Conservation (phyloP, 2,329 filamentous ascomycete genomes). For the Dactylella cylindrospora region DNA sequence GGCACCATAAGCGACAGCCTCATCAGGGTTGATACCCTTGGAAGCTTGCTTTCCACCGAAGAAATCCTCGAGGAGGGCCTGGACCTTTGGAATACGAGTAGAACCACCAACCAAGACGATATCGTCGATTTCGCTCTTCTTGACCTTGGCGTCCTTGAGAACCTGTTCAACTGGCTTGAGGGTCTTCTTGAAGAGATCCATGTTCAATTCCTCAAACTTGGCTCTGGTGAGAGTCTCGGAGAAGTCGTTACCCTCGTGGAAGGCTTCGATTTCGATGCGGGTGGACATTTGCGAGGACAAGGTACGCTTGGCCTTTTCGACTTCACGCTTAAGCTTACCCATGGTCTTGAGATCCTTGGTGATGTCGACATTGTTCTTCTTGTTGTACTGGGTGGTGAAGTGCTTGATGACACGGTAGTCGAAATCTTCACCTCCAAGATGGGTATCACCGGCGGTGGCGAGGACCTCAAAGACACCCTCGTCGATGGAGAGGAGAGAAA, state of each 20-base stretch:
- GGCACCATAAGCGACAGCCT: constrained; percentile 96
- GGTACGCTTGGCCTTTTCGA: constrained; percentile 98
- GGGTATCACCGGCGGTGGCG: constrained; percentile 93
- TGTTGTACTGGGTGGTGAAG: constrained; percentile 98
- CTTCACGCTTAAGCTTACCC: constrained; percentile 99
- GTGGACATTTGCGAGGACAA: constrained; percentile 92
- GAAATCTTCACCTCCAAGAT: constrained; percentile 98
- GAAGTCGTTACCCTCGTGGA: constrained; percentile 96
- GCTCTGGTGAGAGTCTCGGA: constrained; percentile 96
- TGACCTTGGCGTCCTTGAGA: constrained; percentile 94
- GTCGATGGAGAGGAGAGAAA: constrained; percentile 87
- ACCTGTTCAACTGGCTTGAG: constrained; percentile 98
- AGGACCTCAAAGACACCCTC: constrained; percentile 91
- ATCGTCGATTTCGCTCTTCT: constrained; percentile 92
- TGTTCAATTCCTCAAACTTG: constrained; percentile 99
- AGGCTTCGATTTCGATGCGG: constrained; percentile 93
- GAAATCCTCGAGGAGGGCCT: constrained; percentile 90
- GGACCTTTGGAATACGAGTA: constrained; percentile 98
- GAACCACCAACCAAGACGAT: constrained; percentile 98
- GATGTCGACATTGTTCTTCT: constrained; percentile 91
- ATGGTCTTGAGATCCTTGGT: constrained; percentile 95
- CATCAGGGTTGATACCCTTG: constrained; percentile 99
- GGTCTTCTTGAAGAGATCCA: constrained; percentile 98
- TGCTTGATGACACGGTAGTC: constrained; percentile 96
- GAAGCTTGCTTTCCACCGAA: constrained; percentile 94